A percentile compares a stretch with the other conserved stretches of the same genome.
Conservation (phyloP, 208 protist genomes). For the Paratrypanosoma confusum region DNA sequence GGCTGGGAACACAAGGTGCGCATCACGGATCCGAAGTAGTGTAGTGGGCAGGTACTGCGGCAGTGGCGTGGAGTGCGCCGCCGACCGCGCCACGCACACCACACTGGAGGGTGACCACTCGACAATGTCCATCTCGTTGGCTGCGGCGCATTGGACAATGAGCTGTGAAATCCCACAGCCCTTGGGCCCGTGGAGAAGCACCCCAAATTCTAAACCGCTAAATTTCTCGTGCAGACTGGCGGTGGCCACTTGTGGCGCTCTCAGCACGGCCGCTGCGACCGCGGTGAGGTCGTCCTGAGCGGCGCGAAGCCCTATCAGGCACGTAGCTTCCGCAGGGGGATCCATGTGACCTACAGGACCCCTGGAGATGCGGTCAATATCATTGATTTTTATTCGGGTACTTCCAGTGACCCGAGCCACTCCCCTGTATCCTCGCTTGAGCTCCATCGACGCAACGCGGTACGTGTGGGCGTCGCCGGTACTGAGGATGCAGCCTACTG, state of each 20-base stretch:
- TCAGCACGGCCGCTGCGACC: slow-evolving; percentile 17
- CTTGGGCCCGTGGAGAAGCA: slow-evolving; percentile 31
- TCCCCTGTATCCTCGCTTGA: slow-evolving; percentile 41
- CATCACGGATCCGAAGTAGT: too few relatives aligned
- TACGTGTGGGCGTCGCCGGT: slow-evolving; percentile 25
- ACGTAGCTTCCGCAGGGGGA: background rate
- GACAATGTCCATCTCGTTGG: slow-evolving; percentile 8
- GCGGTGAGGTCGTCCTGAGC: slow-evolving; percentile 24
- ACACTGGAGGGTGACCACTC: slow-evolving; percentile 26
- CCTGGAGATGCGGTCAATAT: background rate
- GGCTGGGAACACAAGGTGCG: too few relatives aligned
- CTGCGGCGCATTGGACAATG: slow-evolving; percentile 17
- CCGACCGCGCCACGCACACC: slow-evolving; percentile 4
- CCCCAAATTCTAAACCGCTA: slow-evolving; percentile 18
- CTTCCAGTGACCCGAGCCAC: slow-evolving; percentile 30
- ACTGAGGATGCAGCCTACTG: slow-evolving; percentile 22
- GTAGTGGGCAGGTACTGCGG: too few relatives aligned
- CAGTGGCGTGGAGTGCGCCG: too few relatives aligned
- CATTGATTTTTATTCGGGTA: slow-evolving; percentile 51
- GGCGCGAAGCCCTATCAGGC: slow-evolving; percentile 5
- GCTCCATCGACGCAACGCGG: slow-evolving; percentile 26
- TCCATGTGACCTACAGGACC: background rate
- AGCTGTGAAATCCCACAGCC: slow-evolving; percentile 38
- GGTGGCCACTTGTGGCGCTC: too few relatives aligned
- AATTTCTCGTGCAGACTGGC: too few relatives aligned